These are phyloP conservation scores for Podaxis sp. DNA, from an alignment of 768 basidiomycete species.

Conservation along the genomic window DNA sequence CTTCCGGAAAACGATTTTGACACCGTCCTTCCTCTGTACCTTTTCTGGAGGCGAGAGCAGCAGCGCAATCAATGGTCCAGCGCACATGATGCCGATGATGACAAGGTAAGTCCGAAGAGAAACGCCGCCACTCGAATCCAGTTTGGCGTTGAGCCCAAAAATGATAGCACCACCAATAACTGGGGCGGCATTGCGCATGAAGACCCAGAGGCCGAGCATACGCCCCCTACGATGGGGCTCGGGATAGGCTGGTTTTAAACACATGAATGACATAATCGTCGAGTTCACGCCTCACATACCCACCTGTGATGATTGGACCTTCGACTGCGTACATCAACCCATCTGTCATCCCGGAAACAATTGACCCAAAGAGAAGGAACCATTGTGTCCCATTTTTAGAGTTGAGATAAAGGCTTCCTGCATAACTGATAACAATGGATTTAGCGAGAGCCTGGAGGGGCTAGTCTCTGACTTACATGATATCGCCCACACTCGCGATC, in stretches of 20 bases:
- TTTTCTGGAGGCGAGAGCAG: slow-evolving; percentile 24
- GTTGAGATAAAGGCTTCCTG: slow-evolving; percentile 28
- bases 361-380: slow-evolving; percentile 30
- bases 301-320: slow-evolving; percentile 29
- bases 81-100: slow-evolving; percentile 33
- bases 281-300: neutral
- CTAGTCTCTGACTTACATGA: slow-evolving; percentile 18
- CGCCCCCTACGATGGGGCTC: slow-evolving; percentile 28
- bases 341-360: slow-evolving; percentile 26
- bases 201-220: slow-evolving; percentile 30
- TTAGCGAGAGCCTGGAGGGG: neutral
- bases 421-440: slow-evolving; percentile 18
- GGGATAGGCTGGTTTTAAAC: slow-evolving; percentile 22
- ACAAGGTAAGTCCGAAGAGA: slow-evolving; percentile 27
- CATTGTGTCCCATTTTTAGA: slow-evolving; percentile 30
- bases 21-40: slow-evolving; percentile 27
- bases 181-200: slow-evolving; percentile 28
- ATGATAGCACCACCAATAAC: slow-evolving; percentile 32
- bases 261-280: neutral
- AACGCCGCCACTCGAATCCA: slow-evolving; percentile 25
- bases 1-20: slow-evolving; percentile 24
- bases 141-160: slow-evolving; percentile 24
- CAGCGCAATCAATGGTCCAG: slow-evolving; percentile 27
- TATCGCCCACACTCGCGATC: slow-evolving; percentile 28
- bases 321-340: slow-evolving; percentile 29